Base-by-base conservation (phyloP, 257 asterid species). In the Misopates orontium region DNA sequence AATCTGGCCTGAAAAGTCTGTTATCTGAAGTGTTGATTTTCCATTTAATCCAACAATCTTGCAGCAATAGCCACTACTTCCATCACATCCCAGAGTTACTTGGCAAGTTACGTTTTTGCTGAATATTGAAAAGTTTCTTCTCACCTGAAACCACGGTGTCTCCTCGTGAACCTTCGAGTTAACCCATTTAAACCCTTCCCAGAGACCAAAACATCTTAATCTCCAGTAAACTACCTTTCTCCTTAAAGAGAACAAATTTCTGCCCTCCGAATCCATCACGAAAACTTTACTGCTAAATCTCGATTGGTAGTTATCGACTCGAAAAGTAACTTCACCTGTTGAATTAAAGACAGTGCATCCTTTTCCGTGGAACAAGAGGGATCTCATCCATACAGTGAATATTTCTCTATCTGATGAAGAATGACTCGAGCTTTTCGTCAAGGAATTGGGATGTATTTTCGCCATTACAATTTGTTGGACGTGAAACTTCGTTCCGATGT, bases 381-480 rank as follows among this genome's bases (percentile, higher is more conserved):
- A 88, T 64, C 84, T 88, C 95, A 86, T 79, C 96, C 88, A 86
- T 55, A 88, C 42, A 0, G 95, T 88, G 59, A 82, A 84, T 4
- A 70, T 45, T 60, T 86, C 90, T 62, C 79, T 75, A 28, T 63
- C 49, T 11, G 85, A 66, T 1, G 82, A 72, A n/a, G 69, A 32
- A 23, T 68, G 58, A 28, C 45, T 48, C 41, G 64, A 28, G 36
- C 36, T 28, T 7, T 7, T 28, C 3, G 36, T 50, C 24, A 60
- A 54, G 39, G 67, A 49, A 45, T 67, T 77, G 3, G 83, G 83
- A 60, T 77, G 71, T 57, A 78, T 56, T 67, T 77, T 80, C 20
- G 88, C 80, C 91, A 85, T 82, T 28, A 10, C 21, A 51, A 11
- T 5, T 7, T 32, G 10, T 8, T 14, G 1, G 10, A 7, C 31